Percentiles rank a stretch among this genome's conserved stretches.
These are phyloP conservation scores for Chalciporus sphaerocephalus DNA, from an alignment of 768 basidiomycete species.

Conservation along the genomic window DNA sequence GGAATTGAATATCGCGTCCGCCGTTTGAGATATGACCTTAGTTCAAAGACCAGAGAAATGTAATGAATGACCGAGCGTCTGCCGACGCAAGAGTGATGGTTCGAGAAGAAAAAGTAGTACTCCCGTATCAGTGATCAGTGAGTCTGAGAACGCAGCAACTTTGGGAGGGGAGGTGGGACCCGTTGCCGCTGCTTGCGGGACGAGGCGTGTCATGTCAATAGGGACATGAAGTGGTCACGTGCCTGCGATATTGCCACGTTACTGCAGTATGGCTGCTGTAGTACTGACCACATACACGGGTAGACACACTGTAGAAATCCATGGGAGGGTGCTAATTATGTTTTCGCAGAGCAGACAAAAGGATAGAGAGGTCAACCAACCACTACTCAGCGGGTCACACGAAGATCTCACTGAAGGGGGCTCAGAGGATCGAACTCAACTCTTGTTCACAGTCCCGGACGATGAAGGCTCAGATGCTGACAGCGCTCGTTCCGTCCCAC, in stretches of 20 bases:
- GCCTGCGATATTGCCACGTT: constrained; percentile 11
- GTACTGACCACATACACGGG: too few species aligned
- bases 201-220: neutral
- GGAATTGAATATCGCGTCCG: constrained; percentile 56
- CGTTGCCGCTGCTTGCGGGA: constrained; percentile 1
- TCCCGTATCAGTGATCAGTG: constrained; percentile 55
- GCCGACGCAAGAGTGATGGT: constrained; percentile 49
- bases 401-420: constrained; percentile 37
- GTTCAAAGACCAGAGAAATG: constrained; percentile 56
- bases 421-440: constrained; percentile 18
- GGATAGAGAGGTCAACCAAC: constrained; percentile 48
- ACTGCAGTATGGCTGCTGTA: too few species aligned
- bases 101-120: constrained; percentile 63
- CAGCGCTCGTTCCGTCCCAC: constrained; percentile 30
- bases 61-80: constrained; percentile 49
- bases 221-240: constrained; percentile 24
- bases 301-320: constrained; percentile 3
- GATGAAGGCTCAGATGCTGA: constrained; percentile 48
- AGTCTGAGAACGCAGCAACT: constrained; percentile 49
- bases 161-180: constrained; percentile 11
- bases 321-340: constrained; percentile 25
- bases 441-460: constrained; percentile 53
- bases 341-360: constrained; percentile 29
- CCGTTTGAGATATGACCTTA: constrained; percentile 60
- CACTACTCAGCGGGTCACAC: constrained; percentile 49